phyloP scores from a whole-genome alignment of 1,139 yeast genomes.

The Geotrichum siamense region DNA sequence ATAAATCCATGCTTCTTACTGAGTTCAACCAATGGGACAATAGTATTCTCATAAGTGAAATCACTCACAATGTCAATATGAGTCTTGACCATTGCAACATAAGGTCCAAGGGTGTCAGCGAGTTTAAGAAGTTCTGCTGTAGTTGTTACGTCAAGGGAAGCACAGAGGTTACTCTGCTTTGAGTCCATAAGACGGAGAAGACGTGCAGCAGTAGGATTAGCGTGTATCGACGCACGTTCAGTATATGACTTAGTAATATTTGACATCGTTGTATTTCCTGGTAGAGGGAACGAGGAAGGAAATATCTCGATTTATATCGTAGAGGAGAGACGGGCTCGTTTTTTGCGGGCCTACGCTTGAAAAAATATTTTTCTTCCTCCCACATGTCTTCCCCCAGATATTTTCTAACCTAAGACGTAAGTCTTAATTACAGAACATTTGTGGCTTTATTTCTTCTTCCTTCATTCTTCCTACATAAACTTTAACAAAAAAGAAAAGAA shows the following conservation, averaged over 20 bases:
- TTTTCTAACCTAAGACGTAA: too few relatives aligned
- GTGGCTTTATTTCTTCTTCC: too few relatives aligned
- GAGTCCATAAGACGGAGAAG: constrained; percentile 66
- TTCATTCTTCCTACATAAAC: too few relatives aligned
- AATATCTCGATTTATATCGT: too few relatives aligned
- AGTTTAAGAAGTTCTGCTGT: constrained; percentile 66
- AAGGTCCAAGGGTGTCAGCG: constrained; percentile 80
- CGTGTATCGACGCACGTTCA: constrained; percentile 61
- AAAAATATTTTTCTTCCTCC: too few relatives aligned
- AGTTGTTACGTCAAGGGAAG: constrained; percentile 85
- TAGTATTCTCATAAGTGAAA: constrained; percentile 72
- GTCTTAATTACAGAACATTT: too few relatives aligned
- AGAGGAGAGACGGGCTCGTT: too few relatives aligned
- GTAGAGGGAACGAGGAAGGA: too few relatives aligned
- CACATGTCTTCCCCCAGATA: too few relatives aligned
- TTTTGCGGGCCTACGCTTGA: too few relatives aligned
- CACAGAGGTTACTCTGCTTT: constrained; percentile 86
- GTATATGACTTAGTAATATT: constrained; percentile 43
- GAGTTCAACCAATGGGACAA: constrained; percentile 61
- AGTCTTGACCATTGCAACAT: constrained; percentile 85
- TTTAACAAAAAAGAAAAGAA: too few relatives aligned
- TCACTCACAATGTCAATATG: constrained; percentile 92
- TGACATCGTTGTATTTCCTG: too few relatives aligned
- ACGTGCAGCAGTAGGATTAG: constrained; percentile 72
- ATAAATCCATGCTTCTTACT: constrained; percentile 74